Percentiles rank a stretch among this genome's conserved stretches.
Conservation (phyloP, 192 early-diverging fungal genomes). For the Funneliformis mosseae region DNA sequence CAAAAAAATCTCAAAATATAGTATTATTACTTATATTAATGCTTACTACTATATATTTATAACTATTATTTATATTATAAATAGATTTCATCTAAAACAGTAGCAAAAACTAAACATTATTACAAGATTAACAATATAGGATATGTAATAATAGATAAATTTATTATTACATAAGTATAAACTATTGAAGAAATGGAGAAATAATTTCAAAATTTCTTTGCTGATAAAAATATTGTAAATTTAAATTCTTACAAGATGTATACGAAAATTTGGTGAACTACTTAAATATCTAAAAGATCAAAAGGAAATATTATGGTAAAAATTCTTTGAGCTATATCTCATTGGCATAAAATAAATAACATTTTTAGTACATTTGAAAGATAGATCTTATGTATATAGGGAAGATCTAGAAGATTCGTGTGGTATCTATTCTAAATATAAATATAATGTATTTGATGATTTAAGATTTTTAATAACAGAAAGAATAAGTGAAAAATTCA, state of each 20-base stretch:
- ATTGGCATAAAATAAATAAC: too few species aligned
- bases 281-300: conserved; percentile 13
- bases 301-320: conserved; percentile 9
- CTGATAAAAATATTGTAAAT: conserved; percentile 5
- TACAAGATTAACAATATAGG: neutral
- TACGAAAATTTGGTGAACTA: neutral
- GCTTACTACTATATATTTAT: too few species aligned
- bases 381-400: too few species aligned
- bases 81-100: neutral
- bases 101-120: neutral
- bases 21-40: too few species aligned
- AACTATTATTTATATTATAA: neutral
- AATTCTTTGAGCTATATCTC: too few species aligned
- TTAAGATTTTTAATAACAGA: too few species aligned
- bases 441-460: too few species aligned
- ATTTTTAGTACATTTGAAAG: too few species aligned
- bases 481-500: too few species aligned
- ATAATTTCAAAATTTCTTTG: conserved; percentile 7
- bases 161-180: neutral
- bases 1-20: too few species aligned
- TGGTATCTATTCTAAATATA: too few species aligned
- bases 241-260: neutral
- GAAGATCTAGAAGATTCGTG: too few species aligned
- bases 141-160: neutral
- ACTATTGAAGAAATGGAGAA: neutral